Evolutionary conservation across 495 filamentous ascomycete genomes (phyloP).

Genomic region (Friedmanniomyces simplex): DNA sequence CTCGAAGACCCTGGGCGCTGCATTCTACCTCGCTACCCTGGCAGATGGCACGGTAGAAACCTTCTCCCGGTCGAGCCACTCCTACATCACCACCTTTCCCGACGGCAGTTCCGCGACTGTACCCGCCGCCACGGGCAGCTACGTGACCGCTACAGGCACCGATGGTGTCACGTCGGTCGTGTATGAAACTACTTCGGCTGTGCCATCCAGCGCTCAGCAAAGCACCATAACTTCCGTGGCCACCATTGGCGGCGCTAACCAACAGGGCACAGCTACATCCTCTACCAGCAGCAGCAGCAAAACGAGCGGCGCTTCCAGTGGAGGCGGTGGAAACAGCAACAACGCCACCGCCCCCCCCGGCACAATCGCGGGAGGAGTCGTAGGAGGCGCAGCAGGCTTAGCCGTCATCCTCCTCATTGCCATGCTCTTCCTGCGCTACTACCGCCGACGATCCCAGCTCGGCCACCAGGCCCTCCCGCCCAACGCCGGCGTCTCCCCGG

Average conservation of each 20-base stretch:
- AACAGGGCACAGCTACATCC: neutral
- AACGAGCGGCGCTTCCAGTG: neutral
- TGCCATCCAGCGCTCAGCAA: neutral
- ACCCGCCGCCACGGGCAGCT: neutral
- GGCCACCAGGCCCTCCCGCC: conserved; percentile 15
- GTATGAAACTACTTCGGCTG: neutral
- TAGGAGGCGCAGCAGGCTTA: conserved; percentile 24
- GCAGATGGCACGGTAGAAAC: conserved; percentile 7
- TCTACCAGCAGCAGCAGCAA: neutral
- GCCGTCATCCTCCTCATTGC: conserved; percentile 22
- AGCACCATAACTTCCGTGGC: neutral
- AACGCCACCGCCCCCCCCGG: conserved; percentile 13
- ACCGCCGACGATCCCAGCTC: conserved; percentile 10
- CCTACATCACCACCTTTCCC: conserved; percentile 15
- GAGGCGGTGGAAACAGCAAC: neutral
- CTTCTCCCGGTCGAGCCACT: conserved; percentile 1
- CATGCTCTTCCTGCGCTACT: conserved; percentile 23
- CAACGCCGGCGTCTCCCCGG: conserved; percentile 4
- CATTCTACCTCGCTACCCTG: conserved; percentile 12
- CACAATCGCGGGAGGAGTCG: conserved; percentile 23
- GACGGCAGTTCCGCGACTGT: conserved; percentile 7
- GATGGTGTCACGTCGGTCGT: neutral
- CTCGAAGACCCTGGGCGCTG: neutral
- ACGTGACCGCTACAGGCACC: neutral
- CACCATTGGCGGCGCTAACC: neutral